These are phyloP conservation scores for Trametes punicea DNA, from an alignment of 768 basidiomycete genomes.

Conservation along the genomic window DNA sequence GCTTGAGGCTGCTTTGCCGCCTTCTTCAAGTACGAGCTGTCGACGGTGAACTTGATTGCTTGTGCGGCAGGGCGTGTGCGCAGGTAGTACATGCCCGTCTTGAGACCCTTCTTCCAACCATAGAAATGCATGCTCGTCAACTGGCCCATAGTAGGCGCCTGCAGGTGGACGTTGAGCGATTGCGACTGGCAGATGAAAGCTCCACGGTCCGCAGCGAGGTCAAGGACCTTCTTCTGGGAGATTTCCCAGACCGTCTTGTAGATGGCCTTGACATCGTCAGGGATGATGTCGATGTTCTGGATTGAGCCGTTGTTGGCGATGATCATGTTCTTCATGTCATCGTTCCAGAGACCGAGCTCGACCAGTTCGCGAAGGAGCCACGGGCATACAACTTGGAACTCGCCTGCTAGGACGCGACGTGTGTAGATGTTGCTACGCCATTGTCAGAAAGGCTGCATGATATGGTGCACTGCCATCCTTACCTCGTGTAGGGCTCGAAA, in stretches of 20 bases:
- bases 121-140: conserved; percentile 97
- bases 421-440: conserved; percentile 89
- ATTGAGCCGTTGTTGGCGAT: conserved; percentile 92
- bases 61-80: conserved; percentile 92
- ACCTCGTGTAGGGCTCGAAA: conserved; percentile 98
- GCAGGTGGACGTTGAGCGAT: conserved; percentile 89
- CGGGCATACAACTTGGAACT: conserved; percentile 99
- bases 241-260: conserved; percentile 99
- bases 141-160: conserved; percentile 86
- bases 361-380: conserved; percentile 99
- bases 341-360: conserved; percentile 92
- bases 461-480: conserved; percentile 14
- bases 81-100: conserved; percentile 99
- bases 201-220: conserved; percentile 97
- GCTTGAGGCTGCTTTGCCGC: conserved; percentile 31
- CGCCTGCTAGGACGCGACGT: conserved; percentile 97
- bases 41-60: conserved; percentile 97
- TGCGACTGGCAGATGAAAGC: conserved; percentile 98
- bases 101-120: conserved; percentile 99
- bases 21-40: conserved; percentile 71
- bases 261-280: conserved; percentile 90
- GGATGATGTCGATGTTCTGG: conserved; percentile 85
- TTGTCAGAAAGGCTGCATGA: background rate
- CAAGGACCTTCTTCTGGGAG: conserved; percentile 96
- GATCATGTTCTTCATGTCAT: conserved; percentile 99